Evolutionary conservation across 2,329 filamentous ascomycete species (phyloP), one percentile per base, ranked within the genome.

Genomic region (Fusarium succisae): DNA sequence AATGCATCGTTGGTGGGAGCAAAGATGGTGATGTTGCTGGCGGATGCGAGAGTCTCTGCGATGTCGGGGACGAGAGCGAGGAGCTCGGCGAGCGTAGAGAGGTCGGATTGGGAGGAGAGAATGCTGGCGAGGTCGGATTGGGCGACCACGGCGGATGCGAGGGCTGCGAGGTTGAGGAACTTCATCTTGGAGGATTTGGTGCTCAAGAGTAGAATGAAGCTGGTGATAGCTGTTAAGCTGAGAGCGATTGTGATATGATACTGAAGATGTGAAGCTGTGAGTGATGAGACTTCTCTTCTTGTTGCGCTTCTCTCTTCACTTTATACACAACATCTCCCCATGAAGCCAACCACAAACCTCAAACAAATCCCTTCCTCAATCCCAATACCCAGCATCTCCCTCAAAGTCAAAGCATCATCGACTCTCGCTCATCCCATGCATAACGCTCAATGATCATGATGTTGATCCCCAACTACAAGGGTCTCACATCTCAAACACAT

Each of bases 1-100:
- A 83, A 82, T 12, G 82, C 82, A 5, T 79, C 64, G 72, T 83
- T 82, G 20, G 80, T 81, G 8, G 82, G 81, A 1, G 82, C 81
- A 26, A 82, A 76, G 66, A 81, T 83, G 62, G 79, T 81, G 55
- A 81, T 80, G 68, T 83, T 82, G 39, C 72, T 77, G 4, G 79
- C 75, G 22, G 76, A 72, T 17, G 77, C 72, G 13, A 83, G 78
- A 20, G 73, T 78, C 26, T 82, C 78, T 9, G 81, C 78, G 12
- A 82, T 74, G 14, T 72, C 74, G 11, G 72, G 71, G 1, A 76
- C 71, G 10, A 74, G 69, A 41, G 67, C 60, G 32, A 76, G 55
- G 6, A 76, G 73, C 44, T 74, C 72, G 6, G 69, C 68, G 2
- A 76, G 22, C 0, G 71, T 76, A 5, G 71, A 73, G 8, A 76